phyloP scores from a whole-genome alignment of 345 rosid genomes.

The Litchi chinensis region DNA sequence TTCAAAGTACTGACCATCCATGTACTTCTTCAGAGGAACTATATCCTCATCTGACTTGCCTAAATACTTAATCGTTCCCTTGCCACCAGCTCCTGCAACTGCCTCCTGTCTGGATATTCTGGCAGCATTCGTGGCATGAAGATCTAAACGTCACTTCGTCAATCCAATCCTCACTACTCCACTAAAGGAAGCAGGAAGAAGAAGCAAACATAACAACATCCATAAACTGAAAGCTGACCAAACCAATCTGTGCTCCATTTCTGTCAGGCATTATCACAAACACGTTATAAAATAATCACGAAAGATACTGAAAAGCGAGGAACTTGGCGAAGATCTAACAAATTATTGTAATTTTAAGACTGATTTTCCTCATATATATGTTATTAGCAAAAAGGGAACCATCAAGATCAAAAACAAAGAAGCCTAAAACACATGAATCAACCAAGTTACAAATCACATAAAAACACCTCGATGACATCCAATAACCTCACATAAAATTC shows the following conservation, averaged over 20 bases:
- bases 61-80: no score
- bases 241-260: conserved; percentile 38
- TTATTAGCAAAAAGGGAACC: background rate
- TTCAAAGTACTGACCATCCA: no score
- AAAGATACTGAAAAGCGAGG: no score
- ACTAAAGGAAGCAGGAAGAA: conserved; percentile 50
- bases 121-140: conserved; percentile 40
- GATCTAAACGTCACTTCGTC: conserved; percentile 59
- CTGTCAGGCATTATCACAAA: conserved; percentile 23
- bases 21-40: no score
- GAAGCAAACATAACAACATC: conserved; percentile 34
- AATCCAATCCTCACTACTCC: conserved; percentile 58
- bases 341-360: background rate
- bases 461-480: background rate
- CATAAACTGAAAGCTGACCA: conserved; percentile 39
- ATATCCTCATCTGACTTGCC: no score
- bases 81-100: no score
- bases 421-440: no score
- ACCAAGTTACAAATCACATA: background rate
- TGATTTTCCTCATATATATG: no score
- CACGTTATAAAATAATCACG: background rate
- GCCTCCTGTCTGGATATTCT: conserved; percentile 35
- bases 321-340: background rate
- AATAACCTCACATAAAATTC: background rate
- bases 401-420: no score